phyloP scores from a whole-genome alignment of 306 rosid genomes.

The Sechiopsis laciniata region DNA sequence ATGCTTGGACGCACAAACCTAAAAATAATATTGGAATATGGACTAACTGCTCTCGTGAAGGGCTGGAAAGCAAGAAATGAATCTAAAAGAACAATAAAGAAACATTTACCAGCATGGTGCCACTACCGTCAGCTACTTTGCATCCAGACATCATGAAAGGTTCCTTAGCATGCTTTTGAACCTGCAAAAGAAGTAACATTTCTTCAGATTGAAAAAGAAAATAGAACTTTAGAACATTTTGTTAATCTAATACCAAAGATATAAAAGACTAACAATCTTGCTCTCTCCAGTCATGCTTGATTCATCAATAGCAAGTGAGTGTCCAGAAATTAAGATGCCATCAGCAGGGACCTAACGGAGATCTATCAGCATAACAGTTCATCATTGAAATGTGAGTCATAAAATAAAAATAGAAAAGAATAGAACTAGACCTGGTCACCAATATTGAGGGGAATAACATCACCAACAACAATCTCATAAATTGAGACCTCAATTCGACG shows the following conservation, averaged over 20 bases:
- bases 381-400: slow-evolving; percentile 18
- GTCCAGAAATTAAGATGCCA: slow-evolving; percentile 71
- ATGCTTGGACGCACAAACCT: neutral
- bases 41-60: neutral
- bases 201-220: slow-evolving; percentile 17
- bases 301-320: slow-evolving; percentile 87
- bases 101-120: slow-evolving; percentile 68
- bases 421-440: slow-evolving; percentile 63
- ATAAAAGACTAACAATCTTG: slow-evolving; percentile 61
- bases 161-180: slow-evolving; percentile 49
- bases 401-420: slow-evolving; percentile 17
- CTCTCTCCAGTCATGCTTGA: slow-evolving; percentile 99
- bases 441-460: slow-evolving; percentile 76
- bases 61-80: neutral
- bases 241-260: slow-evolving; percentile 7
- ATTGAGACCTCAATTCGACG: slow-evolving; percentile 81
- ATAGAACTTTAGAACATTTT: neutral
- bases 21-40: neutral
- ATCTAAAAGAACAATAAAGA: neutral
- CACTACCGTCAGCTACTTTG: slow-evolving; percentile 89
- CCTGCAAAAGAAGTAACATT: slow-evolving; percentile 37
- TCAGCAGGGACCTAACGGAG: slow-evolving; percentile 79
- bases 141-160: slow-evolving; percentile 89
- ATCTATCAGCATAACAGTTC: slow-evolving; percentile 22
- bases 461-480: slow-evolving; percentile 89